These are phyloP conservation scores for Xylariaceae sp. DNA, from an alignment of 2,329 filamentous ascomycete species.

Conservation along the genomic window DNA sequence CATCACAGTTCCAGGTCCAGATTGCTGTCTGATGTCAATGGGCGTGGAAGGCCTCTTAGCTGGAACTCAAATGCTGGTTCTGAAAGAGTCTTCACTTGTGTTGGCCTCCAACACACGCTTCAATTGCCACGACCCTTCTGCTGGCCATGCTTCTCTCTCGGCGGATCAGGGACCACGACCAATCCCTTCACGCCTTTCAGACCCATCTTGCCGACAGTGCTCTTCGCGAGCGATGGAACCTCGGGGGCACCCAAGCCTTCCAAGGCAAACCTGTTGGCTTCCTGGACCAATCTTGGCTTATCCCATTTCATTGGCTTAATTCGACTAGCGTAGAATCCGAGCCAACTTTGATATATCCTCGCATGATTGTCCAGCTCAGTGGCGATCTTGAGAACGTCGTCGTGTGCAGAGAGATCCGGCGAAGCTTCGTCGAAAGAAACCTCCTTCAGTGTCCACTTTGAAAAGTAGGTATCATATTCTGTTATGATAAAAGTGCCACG, in stretches of 20 bases:
- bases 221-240: slow-evolving; percentile 46
- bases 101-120: no score
- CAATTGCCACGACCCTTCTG: no score
- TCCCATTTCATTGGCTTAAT: slow-evolving; percentile 41
- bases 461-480: slow-evolving; percentile 50
- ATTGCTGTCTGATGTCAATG: no score
- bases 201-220: slow-evolving; percentile 56
- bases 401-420: slow-evolving; percentile 43
- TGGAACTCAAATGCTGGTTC: no score
- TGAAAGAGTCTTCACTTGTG: no score
- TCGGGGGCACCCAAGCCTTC: slow-evolving; percentile 47
- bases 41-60: no score
- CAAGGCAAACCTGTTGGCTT: slow-evolving; percentile 51
- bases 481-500: slow-evolving; percentile 60
- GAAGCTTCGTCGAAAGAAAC: slow-evolving; percentile 50
- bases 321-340: slow-evolving; percentile 53
- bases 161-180: background rate
- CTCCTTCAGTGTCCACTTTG: slow-evolving; percentile 48
- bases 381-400: slow-evolving; percentile 39
- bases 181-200: slow-evolving; percentile 51
- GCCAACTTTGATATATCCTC: slow-evolving; percentile 56
- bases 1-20: no score
- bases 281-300: slow-evolving; percentile 40
- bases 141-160: no score
- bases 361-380: slow-evolving; percentile 41